Conservation (phyloP, 345 rosid species). For the Eucalyptus tenuipes region DNA sequence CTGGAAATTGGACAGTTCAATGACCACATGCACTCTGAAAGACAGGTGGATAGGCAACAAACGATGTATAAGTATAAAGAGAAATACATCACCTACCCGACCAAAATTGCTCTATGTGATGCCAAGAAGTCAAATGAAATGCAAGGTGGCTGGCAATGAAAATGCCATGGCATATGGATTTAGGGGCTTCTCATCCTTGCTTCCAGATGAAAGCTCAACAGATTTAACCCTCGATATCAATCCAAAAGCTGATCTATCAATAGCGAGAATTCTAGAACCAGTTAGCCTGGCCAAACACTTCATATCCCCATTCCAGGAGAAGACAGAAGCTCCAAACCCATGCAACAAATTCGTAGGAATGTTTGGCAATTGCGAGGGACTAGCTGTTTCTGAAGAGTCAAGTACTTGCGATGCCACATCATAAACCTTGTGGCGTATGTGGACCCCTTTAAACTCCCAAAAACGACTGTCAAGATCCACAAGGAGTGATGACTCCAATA, state of each 20-base stretch:
- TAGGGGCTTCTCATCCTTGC: conserved; percentile 20
- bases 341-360: conserved; percentile 66
- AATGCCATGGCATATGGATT: conserved; percentile 81
- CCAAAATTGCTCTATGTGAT: conserved; percentile 53
- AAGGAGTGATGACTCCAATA: conserved; percentile 40
- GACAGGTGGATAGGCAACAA: not conserved
- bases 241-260: conserved; percentile 85
- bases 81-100: conserved; percentile 44
- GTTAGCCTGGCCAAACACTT: conserved; percentile 49
- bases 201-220: not conserved
- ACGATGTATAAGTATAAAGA: not conserved
- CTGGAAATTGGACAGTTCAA: not conserved
- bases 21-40: not conserved
- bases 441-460: conserved; percentile 76
- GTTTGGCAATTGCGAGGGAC: not conserved
- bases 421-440: conserved; percentile 54
- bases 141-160: conserved; percentile 61
- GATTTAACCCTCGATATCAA: conserved; percentile 53
- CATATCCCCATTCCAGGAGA: conserved; percentile 72
- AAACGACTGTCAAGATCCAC: conserved; percentile 84
- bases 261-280: conserved; percentile 66
- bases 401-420: conserved; percentile 17
- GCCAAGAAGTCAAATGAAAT: conserved; percentile 58
- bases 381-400: not conserved
- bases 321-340: conserved; percentile 89